Base-by-base conservation (phyloP, 768 basidiomycete genomes). In the Mycena olivaceomarginata region DNA sequence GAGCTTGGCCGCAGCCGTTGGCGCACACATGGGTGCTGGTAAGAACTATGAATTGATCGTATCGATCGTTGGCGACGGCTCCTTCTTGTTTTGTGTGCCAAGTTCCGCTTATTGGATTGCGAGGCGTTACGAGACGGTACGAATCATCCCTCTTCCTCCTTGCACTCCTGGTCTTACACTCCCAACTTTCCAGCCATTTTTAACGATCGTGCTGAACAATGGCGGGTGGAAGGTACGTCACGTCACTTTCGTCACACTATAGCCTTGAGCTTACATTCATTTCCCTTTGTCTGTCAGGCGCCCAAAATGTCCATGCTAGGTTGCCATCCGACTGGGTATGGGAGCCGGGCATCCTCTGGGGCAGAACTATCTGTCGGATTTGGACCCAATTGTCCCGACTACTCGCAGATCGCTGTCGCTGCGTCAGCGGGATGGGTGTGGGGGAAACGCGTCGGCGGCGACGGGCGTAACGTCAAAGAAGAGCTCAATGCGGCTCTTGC, bases 61-160 rank as follows among this genome's bases (percentile, higher is more conserved):
- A 1, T 87, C 86, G 1, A 85, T 95, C 37, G 92, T 94, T 4
- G 94, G 94, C 0, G 94, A 95, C 80, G 94, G 94, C 0, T 91
- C 90, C 8, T 95, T 88, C 79, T 80, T 95, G 81, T 95, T 95
- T 79, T 89, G 92, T 0, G 91, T 93, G 0, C 94, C 94, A 0
- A 88, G 90, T 43, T 90, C 93, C 0, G 91, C 90, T 1, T 95
- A 90, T 83, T 95, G 94, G 94, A 94, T 95, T 84, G 93, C 94
- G 1, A 88, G 90, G 79, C 88, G 88, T 62, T 95, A 95, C 82
- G 84, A 92, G 43, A 92, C 94, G 31, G 94, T 94, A 72, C 74
- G 89, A 82, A 15, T 31, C 31, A 64, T 40, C 40, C 51, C 25
- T 57, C 43, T 22, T n/a, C 31, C 31, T 31, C 31, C 31, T 10